Evolutionary conservation across 2,329 filamentous ascomycete species (phyloP), one percentile per base, ranked within the genome.

Genomic region (Tolypocladium paradoxum): DNA sequence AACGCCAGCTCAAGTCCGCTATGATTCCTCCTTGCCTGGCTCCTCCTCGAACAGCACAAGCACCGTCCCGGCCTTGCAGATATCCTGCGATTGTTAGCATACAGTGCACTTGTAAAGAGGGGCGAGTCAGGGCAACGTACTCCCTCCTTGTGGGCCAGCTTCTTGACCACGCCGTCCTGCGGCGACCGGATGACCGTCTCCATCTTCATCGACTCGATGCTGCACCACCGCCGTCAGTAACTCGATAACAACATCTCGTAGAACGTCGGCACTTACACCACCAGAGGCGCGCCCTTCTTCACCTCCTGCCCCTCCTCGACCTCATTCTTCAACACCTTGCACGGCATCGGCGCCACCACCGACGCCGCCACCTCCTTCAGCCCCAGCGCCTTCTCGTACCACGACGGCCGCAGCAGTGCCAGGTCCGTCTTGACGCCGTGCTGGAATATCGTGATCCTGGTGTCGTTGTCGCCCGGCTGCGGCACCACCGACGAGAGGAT

Each of bases 311-410:
- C 93, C 61, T 90, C 90, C 31, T 78, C 72, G 0, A 96, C 90
- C 68, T 96, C 88, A 48, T 96, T 93, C 59, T 89, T 83, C 56
- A 99, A 73, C 29, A 99, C 86, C 73, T 97, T 97, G 72, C 93
- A 97, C 2, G 93, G 93, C 93, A 99, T 99, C 0, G 93, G 93
- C 24, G 93, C 90, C 27, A 88, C 77, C 1, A 97, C 90, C 51
- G 87, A 93, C 55, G 92, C 91, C 7, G 84, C 77, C 0, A 80
- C 79, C 64, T 95, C 89, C 67, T 89, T 91, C 57, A 88, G 73
- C 0, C 92, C 91, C 8, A 96, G 76, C 0, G 90, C 90, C 70
- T 95, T 92, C 61, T 90, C 88, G 54, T 87, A 86, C 90, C 91
- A 99, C 46, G 76, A 75, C 0, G 92, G 90, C 20, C 73, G 71